These are phyloP conservation scores for Pezicula rhizophila DNA, from an alignment of 2,329 filamentous ascomycete species.

Conservation along the genomic window DNA sequence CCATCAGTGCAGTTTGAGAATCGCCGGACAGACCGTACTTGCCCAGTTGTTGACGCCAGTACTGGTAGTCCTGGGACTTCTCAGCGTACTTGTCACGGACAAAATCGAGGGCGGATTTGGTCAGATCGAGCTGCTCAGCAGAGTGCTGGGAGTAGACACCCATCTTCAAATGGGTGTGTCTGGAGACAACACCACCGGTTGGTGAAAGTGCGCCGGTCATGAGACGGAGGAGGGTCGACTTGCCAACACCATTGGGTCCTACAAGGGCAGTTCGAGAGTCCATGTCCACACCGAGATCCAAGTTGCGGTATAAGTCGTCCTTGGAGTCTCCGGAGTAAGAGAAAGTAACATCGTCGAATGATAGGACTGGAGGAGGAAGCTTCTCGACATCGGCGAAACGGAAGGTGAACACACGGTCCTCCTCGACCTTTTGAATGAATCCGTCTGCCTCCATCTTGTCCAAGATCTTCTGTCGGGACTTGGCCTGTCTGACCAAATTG, in stretches of 20 bases:
- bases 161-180: conserved; percentile 97
- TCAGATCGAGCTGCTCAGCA: conserved; percentile 94
- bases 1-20: conserved; percentile 93
- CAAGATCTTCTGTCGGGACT: conserved; percentile 98
- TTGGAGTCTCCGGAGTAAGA: conserved; percentile 86
- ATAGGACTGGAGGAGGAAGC: conserved; percentile 93
- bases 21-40: conserved; percentile 91
- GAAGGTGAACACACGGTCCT: conserved; percentile 92
- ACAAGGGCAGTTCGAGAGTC: conserved; percentile 96
- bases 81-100: conserved; percentile 89
- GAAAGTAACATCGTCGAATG: conserved; percentile 96
- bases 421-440: conserved; percentile 84
- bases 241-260: conserved; percentile 97
- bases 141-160: conserved; percentile 98
- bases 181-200: conserved; percentile 72
- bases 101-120: conserved; percentile 96
- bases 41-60: conserved; percentile 97
- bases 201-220: conserved; percentile 95
- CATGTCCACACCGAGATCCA: conserved; percentile 99
- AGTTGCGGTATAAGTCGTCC: conserved; percentile 92
- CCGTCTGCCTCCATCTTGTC: conserved; percentile 99
- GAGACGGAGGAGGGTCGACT: conserved; percentile 89
- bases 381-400: conserved; percentile 98
- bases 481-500: conserved; percentile 97
- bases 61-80: conserved; percentile 96